Conservation (phyloP, 108 stramenopile genomes). For the Conticribra weissflogii region DNA sequence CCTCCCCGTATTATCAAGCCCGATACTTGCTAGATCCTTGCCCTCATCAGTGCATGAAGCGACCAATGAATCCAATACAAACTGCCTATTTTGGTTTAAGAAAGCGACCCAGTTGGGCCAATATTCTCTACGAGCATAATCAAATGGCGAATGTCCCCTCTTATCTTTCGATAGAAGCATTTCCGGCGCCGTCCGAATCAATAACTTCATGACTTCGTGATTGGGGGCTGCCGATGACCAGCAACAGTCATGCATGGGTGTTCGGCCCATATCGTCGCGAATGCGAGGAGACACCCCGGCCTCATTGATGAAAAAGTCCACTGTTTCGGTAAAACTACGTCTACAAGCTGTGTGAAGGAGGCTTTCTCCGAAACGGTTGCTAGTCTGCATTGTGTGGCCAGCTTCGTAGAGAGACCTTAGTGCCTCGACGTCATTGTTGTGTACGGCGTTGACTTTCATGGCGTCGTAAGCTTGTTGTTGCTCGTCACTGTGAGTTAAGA, state of each 20-base stretch:
- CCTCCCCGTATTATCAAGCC: too few relatives aligned
- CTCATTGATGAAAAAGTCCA: slow-evolving; percentile 60
- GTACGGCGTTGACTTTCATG: slow-evolving; percentile 60
- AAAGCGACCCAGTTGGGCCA: slow-evolving; percentile 56
- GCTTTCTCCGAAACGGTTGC: slow-evolving; percentile 78
- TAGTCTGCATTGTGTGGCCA: slow-evolving; percentile 63
- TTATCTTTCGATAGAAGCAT: slow-evolving; percentile 65
- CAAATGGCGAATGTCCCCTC: slow-evolving; percentile 79
- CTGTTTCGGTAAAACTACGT: slow-evolving; percentile 52
- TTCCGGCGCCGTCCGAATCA: slow-evolving; percentile 50
- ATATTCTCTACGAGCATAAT: slow-evolving; percentile 74
- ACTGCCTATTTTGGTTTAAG: slow-evolving; percentile 46
- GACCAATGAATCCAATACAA: slow-evolving; percentile 34
- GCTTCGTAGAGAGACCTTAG: slow-evolving; percentile 50
- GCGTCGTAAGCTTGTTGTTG: slow-evolving; percentile 44
- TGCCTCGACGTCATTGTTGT: slow-evolving; percentile 54
- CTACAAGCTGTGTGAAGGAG: slow-evolving; percentile 82
- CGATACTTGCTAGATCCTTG: too few relatives aligned
- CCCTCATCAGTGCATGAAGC: slow-evolving; percentile 34
- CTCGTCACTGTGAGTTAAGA: slow-evolving; percentile 18
- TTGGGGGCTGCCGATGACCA: slow-evolving; percentile 58
- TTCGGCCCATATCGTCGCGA: slow-evolving; percentile 77
- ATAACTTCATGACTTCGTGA: slow-evolving; percentile 33
- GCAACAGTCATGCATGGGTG: slow-evolving; percentile 77
- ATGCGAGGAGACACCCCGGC: slow-evolving; percentile 50